Conservation (phyloP, 257 asterid species). For the Solanum sitiens region DNA sequence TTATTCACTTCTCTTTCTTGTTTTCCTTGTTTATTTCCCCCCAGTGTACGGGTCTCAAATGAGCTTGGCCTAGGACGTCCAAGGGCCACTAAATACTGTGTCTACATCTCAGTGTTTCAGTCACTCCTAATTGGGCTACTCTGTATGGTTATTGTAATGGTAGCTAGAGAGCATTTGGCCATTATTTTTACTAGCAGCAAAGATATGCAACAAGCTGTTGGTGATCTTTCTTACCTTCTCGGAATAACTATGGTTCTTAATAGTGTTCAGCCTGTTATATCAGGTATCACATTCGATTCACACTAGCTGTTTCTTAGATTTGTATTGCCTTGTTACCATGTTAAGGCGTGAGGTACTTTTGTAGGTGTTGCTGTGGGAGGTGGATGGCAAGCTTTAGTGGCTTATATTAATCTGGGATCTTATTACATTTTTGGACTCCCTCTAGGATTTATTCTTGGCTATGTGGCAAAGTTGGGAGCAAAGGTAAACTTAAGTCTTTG, state of each 20-base stretch:
- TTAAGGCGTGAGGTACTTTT: neutral
- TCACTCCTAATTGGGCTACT: slow-evolving; percentile 52
- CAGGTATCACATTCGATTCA: slow-evolving; percentile 26
- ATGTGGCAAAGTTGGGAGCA: slow-evolving; percentile 46
- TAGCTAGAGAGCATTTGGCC: slow-evolving; percentile 36
- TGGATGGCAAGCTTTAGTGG: slow-evolving; percentile 85
- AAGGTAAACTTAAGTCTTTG: slow-evolving; percentile 16
- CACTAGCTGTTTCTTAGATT: neutral
- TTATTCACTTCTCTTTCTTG: neutral
- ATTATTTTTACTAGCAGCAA: slow-evolving; percentile 49
- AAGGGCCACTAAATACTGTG: slow-evolving; percentile 56
- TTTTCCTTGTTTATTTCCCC: neutral
- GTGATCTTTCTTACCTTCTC: slow-evolving; percentile 49
- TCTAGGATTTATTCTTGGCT: slow-evolving; percentile 57
- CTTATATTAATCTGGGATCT: slow-evolving; percentile 63
- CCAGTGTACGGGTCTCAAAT: slow-evolving; percentile 73
- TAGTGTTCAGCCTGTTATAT: slow-evolving; percentile 32
- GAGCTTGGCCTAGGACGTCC: slow-evolving; percentile 72
- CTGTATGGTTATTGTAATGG: slow-evolving; percentile 50
- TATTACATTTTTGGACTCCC: slow-evolving; percentile 67
- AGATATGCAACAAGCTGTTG: slow-evolving; percentile 57
- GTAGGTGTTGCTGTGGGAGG: slow-evolving; percentile 82
- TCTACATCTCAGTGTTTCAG: slow-evolving; percentile 41
- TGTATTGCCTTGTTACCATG: neutral
- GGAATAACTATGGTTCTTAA: slow-evolving; percentile 62